Conservation (phyloP, 768 basidiomycete species). For the Pisolithus tinctorius region DNA sequence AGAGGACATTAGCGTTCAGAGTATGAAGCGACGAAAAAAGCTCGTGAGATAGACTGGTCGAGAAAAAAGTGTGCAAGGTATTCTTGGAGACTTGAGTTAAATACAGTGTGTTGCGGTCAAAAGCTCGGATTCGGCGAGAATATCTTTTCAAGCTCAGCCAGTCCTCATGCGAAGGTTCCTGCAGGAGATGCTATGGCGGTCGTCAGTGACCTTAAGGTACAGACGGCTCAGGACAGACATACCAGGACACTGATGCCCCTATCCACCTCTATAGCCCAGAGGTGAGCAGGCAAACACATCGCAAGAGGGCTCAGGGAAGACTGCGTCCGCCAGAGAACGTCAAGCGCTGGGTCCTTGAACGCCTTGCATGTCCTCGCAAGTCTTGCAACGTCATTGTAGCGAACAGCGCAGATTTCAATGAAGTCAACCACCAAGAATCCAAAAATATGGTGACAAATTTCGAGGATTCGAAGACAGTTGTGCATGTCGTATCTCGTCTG, state of each 20-base stretch:
- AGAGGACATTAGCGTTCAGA: conserved; percentile 23
- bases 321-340: conserved; percentile 25
- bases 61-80: conserved; percentile 14
- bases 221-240: not conserved
- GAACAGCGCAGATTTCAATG: conserved; percentile 9
- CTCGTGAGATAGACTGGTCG: conserved; percentile 11
- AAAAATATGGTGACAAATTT: conserved; percentile 19
- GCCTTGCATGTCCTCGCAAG: conserved; percentile 24
- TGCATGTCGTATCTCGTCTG: conserved; percentile 13
- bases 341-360: conserved; percentile 22
- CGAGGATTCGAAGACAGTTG: conserved; percentile 20
- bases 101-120: conserved; percentile 19
- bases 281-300: conserved; percentile 21
- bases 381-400: conserved; percentile 16
- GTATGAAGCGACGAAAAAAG: conserved; percentile 19
- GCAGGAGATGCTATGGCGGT: conserved; percentile 13
- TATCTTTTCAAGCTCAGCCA: conserved; percentile 20
- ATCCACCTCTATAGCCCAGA: conserved; percentile 14
- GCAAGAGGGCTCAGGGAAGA: conserved; percentile 22
- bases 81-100: conserved; percentile 21
- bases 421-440: conserved; percentile 9
- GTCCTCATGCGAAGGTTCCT: conserved; percentile 13
- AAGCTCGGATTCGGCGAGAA: conserved; percentile 16
- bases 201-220: not conserved
- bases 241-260: conserved; percentile 15